A percentile compares a stretch with the other conserved stretches of the same genome.
These are phyloP conservation scores for Corymbia maculata DNA, from an alignment of 345 rosid species.

Conservation along the genomic window DNA sequence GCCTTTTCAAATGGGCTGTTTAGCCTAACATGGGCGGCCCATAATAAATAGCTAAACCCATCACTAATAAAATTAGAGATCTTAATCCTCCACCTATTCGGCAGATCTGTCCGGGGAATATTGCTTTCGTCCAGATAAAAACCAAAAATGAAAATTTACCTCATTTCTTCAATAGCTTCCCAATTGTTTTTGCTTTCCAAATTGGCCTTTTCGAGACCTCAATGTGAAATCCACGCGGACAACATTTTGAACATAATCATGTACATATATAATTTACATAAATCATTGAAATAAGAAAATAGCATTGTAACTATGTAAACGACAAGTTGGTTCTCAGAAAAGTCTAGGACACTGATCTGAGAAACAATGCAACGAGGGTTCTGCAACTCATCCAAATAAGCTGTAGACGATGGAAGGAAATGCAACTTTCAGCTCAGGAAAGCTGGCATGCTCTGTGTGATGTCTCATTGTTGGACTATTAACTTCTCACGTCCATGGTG, in stretches of 20 bases:
- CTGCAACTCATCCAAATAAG: background rate
- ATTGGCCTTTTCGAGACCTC: too few relatives aligned
- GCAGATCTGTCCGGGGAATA: too few relatives aligned
- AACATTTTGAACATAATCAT: background rate
- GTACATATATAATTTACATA: background rate
- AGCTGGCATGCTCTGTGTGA: background rate
- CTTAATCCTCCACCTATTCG: too few relatives aligned
- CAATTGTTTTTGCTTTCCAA: too few relatives aligned
- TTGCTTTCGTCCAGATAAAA: too few relatives aligned
- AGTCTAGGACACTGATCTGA: background rate
- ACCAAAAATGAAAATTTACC: too few relatives aligned
- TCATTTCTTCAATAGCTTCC: too few relatives aligned
- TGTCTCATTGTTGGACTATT: background rate
- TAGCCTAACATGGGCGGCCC: too few relatives aligned
- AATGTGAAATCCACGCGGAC: too few relatives aligned
- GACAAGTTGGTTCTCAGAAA: background rate
- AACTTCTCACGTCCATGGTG: background rate
- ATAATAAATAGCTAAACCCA: too few relatives aligned
- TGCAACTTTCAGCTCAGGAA: background rate
- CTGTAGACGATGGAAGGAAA: background rate
- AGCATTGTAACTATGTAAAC: background rate
- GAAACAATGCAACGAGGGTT: background rate
- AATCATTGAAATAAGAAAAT: background rate
- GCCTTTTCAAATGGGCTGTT: too few relatives aligned
- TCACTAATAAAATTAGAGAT: too few relatives aligned